A percentile compares a stretch with the other conserved stretches of the same genome.
Evolutionary conservation across 257 asterid genomes (phyloP).

Genomic region (Ajuga chamaepitys): DNA sequence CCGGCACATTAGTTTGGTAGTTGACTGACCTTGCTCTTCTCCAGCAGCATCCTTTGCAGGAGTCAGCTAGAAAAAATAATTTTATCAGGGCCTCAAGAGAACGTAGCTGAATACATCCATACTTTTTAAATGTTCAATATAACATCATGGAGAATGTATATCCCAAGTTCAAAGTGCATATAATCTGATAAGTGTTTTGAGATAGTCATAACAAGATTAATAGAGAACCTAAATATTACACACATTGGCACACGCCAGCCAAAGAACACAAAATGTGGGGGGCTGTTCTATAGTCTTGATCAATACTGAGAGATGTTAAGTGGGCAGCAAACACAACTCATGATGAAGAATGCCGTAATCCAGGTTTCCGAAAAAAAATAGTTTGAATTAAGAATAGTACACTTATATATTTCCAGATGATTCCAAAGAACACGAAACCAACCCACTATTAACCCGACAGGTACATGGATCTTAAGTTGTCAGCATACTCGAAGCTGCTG

Average conservation of each 20-base stretch:
- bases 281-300: background rate
- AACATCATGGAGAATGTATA: conserved; percentile 12
- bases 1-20: conserved; percentile 76
- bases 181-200: background rate
- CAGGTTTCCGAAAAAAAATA: background rate
- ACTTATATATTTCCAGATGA: background rate
- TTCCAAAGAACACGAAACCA: background rate
- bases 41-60: conserved; percentile 48
- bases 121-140: background rate
- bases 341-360: background rate
- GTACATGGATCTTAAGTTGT: background rate
- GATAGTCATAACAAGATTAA: background rate
- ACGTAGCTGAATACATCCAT: conserved; percentile 1
- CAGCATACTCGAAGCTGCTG: background rate
- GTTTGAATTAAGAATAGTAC: background rate
- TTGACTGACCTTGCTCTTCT: conserved; percentile 64
- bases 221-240: background rate
- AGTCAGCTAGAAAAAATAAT: conserved; percentile 29
- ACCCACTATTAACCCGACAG: background rate
- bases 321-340: background rate
- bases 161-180: background rate
- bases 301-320: background rate
- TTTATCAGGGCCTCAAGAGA: conserved; percentile 8
- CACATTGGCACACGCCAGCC: background rate
- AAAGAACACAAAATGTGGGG: background rate